Base-by-base conservation (phyloP, 805 yeast species). In the Barnettozyma pratensis region DNA sequence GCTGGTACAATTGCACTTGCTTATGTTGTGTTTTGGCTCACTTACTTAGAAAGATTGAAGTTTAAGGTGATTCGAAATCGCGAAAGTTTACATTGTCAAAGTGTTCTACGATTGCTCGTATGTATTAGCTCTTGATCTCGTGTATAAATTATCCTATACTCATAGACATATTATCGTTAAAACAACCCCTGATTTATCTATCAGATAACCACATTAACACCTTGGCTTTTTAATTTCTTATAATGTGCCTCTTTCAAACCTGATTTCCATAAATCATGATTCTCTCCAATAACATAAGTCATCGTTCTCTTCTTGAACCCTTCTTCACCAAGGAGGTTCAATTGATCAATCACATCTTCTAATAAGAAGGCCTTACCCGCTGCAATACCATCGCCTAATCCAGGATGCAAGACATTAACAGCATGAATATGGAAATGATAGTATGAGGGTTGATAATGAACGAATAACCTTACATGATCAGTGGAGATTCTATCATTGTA, bases 361-460 rank as follows among this genome's bases (percentile, higher is more conserved):
- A 94, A 66, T 29, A 90, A 67, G 25, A 88, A 73, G 1, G 97
- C 96, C 58, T 85, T 86, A 2, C 98, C 98, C 2, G 76, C 77
- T 6, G 79, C 66, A 58, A 87, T 75, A 42, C 95, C 80, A 54
- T 76, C 75, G 41, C 89, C 81, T 47, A 84, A 58, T 1, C 94
- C 87, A 2, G 79, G 80, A 56, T 87, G 87, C 19, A 67, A 73
- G 6, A 86, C 73, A 58, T 87, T 85, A 19, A 89, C 96, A 14
- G 88, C 83, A 64, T 94, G 99, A 14, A 94, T 76, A 63, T 94
- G 99, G 72, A 94, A 85, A 61, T 94, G 98, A 62, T 94, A 94
- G 65, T 92, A 94, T 0, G 96, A 86, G 0, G 99, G 99, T 56
- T 91, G 98, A 65, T 94, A 87, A 70, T 94, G 99, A 43, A 94